Evolutionary conservation across 176 grass and related monocot species (phyloP).

Genomic region (sorghum (Sorghum bicolor)): DNA sequence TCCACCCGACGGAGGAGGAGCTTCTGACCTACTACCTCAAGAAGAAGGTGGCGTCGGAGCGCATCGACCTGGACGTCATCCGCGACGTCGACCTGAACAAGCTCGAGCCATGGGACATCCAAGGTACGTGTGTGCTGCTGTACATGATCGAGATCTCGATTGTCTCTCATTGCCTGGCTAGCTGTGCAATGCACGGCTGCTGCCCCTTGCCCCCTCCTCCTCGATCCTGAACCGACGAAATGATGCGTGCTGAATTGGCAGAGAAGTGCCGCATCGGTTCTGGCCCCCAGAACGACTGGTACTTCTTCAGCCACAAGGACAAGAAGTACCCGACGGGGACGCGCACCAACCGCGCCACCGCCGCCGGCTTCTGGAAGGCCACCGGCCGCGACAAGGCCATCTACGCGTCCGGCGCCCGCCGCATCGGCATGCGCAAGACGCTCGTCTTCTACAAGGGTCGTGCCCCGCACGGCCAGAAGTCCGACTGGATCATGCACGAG

Average conservation of each 20-base stretch:
- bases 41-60: conserved; percentile 78
- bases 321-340: conserved; percentile 94
- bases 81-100: conserved; percentile 90
- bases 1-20: conserved; percentile 96
- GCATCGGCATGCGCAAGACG: conserved; percentile 92
- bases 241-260: too few species aligned
- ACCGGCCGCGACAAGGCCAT: conserved; percentile 90
- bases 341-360: conserved; percentile 78
- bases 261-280: conserved; percentile 74
- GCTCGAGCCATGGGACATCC: conserved; percentile 96
- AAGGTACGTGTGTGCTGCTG: conserved; percentile 32
- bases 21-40: conserved; percentile 82
- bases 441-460: conserved; percentile 92
- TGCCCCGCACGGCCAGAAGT: conserved; percentile 77
- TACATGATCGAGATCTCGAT: too few species aligned
- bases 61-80: conserved; percentile 89
- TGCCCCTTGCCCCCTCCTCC: too few species aligned
- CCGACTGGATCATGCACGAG: conserved; percentile 97
- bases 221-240: too few species aligned
- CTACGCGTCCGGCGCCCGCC: conserved; percentile 11
- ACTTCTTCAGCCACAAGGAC: conserved; percentile 96
- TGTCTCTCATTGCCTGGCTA: too few species aligned
- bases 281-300: conserved; percentile 86
- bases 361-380: conserved; percentile 88
- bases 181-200: not conserved